Conservation (phyloP, 768 basidiomycete species). For the Aureoboletus auriporus region DNA sequence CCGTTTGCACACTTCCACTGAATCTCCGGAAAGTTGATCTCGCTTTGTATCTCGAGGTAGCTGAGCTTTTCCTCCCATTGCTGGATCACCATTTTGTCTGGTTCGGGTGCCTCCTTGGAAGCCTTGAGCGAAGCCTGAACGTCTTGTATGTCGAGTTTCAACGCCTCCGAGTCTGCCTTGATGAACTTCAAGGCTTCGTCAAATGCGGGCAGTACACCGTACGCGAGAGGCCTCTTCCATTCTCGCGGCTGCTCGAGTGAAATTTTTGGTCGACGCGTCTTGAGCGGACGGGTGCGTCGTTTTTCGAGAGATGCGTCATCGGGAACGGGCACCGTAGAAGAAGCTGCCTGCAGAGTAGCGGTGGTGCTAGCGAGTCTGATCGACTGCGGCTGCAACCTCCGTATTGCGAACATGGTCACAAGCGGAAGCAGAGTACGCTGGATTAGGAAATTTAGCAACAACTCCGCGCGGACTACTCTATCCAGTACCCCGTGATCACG, state of each 20-base stretch:
- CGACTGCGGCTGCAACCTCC: slow-evolving; percentile 7
- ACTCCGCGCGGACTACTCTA: no score
- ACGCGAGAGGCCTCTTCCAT: slow-evolving; percentile 62
- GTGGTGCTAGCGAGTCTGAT: slow-evolving; percentile 7
- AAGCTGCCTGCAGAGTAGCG: slow-evolving; percentile 3
- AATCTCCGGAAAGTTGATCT: slow-evolving; percentile 79
- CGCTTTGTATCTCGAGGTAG: slow-evolving; percentile 73
- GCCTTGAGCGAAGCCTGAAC: slow-evolving; percentile 17
- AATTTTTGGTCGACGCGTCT: slow-evolving; percentile 47
- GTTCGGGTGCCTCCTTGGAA: slow-evolving; percentile 22
- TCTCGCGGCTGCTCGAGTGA: slow-evolving; percentile 47
- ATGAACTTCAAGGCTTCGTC: slow-evolving; percentile 81
- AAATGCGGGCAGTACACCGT: slow-evolving; percentile 70
- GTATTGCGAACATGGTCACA: slow-evolving; percentile 16
- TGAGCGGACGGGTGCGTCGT: slow-evolving; percentile 15
- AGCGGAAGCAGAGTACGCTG: not conserved
- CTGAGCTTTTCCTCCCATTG: slow-evolving; percentile 45
- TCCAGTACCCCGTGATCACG: no score
- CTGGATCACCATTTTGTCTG: slow-evolving; percentile 38
- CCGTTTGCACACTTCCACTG: slow-evolving; percentile 77
- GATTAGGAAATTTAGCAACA: no score
- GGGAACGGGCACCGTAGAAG: slow-evolving; percentile 1
- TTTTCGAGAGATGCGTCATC: slow-evolving; percentile 4
- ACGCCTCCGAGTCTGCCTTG: slow-evolving; percentile 49
- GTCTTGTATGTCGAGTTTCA: slow-evolving; percentile 34